Percentiles rank a stretch among this genome's conserved stretches.
Evolutionary conservation across 345 rosid species (phyloP).

Genomic region (Euphorbia lathyris): DNA sequence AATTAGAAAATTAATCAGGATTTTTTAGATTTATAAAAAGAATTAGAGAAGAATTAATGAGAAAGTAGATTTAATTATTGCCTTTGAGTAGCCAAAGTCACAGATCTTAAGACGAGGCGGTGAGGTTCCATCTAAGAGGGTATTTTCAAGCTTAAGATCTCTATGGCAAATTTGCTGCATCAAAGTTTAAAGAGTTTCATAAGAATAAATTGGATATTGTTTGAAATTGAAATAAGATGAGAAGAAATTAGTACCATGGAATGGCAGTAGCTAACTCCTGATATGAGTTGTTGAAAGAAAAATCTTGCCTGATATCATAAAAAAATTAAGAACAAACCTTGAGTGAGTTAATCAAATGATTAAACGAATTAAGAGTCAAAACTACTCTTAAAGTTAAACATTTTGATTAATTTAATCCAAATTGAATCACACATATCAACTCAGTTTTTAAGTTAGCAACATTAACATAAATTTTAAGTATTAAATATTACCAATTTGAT

Average conservation of each 20-base stretch:
- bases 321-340: too few species aligned
- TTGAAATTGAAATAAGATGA: background rate
- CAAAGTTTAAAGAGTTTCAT: background rate
- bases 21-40: background rate
- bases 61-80: background rate
- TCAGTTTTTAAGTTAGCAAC: too few species aligned
- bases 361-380: too few species aligned
- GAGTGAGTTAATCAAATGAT: too few species aligned
- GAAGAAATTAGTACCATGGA: constrained; percentile 19
- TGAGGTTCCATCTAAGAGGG: constrained; percentile 21
- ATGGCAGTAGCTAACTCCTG: constrained; percentile 30
- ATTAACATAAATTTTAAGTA: too few species aligned
- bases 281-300: constrained; percentile 28
- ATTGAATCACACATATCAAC: too few species aligned
- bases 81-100: constrained; percentile 30
- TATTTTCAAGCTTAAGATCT: constrained; percentile 29
- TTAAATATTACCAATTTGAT: too few species aligned
- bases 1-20: background rate
- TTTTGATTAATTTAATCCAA: too few species aligned
- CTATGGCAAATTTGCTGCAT: constrained; percentile 29
- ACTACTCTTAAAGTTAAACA: too few species aligned
- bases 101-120: constrained; percentile 25
- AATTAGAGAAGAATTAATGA: background rate
- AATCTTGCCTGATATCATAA: constrained; percentile 18
- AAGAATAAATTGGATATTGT: too few species aligned